phyloP scores from a whole-genome alignment of 2,329 filamentous ascomycete species.

The Claviceps digitariae region DNA sequence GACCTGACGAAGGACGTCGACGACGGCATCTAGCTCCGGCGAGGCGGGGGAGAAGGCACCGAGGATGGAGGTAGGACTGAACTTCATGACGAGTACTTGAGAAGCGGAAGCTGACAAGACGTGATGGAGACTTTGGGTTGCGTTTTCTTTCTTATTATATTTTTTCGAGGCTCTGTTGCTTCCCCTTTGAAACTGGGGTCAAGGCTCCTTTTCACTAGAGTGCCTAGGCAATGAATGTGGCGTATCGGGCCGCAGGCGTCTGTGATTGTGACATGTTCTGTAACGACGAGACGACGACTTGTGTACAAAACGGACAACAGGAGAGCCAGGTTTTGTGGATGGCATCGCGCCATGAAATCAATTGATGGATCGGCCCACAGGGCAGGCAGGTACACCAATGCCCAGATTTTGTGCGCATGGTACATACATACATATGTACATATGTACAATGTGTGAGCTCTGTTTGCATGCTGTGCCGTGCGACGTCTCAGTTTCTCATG shows the following conservation, averaged over 20 bases:
- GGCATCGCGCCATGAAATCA: not conserved
- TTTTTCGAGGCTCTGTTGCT: not conserved
- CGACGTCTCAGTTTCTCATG: not conserved
- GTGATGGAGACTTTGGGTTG: not conserved
- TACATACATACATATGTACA: too few species aligned
- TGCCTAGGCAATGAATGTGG: not conserved
- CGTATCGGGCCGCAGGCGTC: not conserved
- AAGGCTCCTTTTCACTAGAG: not conserved
- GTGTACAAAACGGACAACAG: not conserved
- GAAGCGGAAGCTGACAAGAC: not conserved
- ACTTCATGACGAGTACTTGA: not conserved
- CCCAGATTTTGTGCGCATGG: too few species aligned
- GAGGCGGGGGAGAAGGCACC: not conserved
- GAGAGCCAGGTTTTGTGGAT: not conserved
- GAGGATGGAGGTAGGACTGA: not conserved
- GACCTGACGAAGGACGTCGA: not conserved
- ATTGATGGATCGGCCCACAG: not conserved
- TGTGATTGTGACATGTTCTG: not conserved
- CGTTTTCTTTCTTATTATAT: not conserved
- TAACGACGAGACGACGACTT: not conserved
- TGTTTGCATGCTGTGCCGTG: not conserved
- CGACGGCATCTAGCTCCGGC: not conserved
- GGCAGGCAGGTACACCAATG: not conserved
- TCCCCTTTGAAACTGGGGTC: not conserved
- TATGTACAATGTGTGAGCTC: not conserved